A percentile compares a stretch with the other conserved stretches of the same genome.
phyloP scores from a whole-genome alignment of 2,329 filamentous ascomycete genomes.

The Penicillium sp. region DNA sequence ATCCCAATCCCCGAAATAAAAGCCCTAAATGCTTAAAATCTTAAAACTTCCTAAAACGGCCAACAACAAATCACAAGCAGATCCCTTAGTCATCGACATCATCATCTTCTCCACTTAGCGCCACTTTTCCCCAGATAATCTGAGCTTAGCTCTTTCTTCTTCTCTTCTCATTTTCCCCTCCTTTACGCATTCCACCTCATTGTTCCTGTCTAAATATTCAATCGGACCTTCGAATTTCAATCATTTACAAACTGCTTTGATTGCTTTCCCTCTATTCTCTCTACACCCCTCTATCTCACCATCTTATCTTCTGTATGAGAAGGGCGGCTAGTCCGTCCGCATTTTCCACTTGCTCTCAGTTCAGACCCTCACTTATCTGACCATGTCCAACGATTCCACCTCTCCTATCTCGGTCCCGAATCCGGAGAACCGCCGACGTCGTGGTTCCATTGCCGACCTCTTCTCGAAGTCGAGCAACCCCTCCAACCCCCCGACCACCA shows the following conservation, averaged over 20 bases:
- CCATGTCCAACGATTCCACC: slow-evolving; percentile 45
- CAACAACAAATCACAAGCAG: neutral
- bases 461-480: slow-evolving; percentile 34
- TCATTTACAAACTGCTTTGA: neutral
- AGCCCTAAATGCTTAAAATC: no score
- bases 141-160: slow-evolving; percentile 14
- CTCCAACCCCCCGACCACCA: slow-evolving; percentile 42
- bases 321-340: slow-evolving; percentile 28
- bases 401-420: slow-evolving; percentile 40
- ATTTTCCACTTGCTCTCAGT: slow-evolving; percentile 4
- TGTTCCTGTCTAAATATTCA: neutral
- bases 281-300: neutral
- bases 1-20: no score
- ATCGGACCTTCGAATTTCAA: neutral
- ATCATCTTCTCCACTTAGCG: slow-evolving; percentile 13
- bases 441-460: slow-evolving; percentile 47
- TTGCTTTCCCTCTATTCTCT: neutral
- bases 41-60: neutral
- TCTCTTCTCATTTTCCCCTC: neutral
- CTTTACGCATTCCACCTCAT: neutral
- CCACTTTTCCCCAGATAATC: slow-evolving; percentile 22
- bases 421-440: slow-evolving; percentile 39
- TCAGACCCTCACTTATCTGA: slow-evolving; percentile 13
- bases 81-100: slow-evolving; percentile 13
- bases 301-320: slow-evolving; percentile 16